These are phyloP conservation scores for Fusarium subtropicale DNA, from an alignment of 2,329 filamentous ascomycete genomes.

Conservation along the genomic window DNA sequence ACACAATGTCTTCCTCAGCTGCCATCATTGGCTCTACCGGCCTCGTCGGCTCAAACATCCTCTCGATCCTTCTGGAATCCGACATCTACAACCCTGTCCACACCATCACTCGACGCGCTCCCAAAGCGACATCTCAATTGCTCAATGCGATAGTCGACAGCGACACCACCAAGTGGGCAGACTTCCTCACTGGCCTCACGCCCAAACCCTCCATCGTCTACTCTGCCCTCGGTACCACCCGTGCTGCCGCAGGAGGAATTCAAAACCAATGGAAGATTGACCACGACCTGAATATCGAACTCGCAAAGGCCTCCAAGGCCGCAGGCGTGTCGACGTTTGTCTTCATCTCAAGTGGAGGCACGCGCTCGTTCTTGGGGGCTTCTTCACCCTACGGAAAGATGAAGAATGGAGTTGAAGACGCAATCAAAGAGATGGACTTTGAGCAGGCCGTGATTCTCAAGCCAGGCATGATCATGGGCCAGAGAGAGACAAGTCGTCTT, in stretches of 20 bases:
- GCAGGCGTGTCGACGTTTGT: slow-evolving; percentile 81
- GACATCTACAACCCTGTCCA: slow-evolving; percentile 65
- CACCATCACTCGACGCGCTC: slow-evolving; percentile 75
- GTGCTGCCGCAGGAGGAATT: slow-evolving; percentile 77
- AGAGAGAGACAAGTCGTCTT: slow-evolving; percentile 70
- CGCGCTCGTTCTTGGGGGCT: slow-evolving; percentile 54
- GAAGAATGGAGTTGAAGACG: slow-evolving; percentile 90
- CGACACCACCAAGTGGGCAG: slow-evolving; percentile 77
- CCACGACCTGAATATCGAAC: slow-evolving; percentile 83
- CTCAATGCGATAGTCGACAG: slow-evolving; percentile 71
- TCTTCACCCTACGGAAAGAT: slow-evolving; percentile 71
- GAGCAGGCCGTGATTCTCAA: slow-evolving; percentile 79
- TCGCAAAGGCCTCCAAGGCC: slow-evolving; percentile 79
- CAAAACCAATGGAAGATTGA: slow-evolving; percentile 89
- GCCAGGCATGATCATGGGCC: slow-evolving; percentile 81
- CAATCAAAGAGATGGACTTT: slow-evolving; percentile 77
- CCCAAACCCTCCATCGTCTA: slow-evolving; percentile 74
- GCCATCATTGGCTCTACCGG: slow-evolving; percentile 74
- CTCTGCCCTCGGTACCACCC: slow-evolving; percentile 84
- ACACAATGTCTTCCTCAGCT: slow-evolving; percentile 54
- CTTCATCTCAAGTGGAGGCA: slow-evolving; percentile 73
- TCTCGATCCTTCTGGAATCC: slow-evolving; percentile 70
- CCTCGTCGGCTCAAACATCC: slow-evolving; percentile 79
- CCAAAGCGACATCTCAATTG: slow-evolving; percentile 66
- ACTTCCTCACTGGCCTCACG: slow-evolving; percentile 65